These are phyloP conservation scores for Aureobasidium uvarum DNA, from an alignment of 2,329 filamentous ascomycete species.

Conservation along the genomic window DNA sequence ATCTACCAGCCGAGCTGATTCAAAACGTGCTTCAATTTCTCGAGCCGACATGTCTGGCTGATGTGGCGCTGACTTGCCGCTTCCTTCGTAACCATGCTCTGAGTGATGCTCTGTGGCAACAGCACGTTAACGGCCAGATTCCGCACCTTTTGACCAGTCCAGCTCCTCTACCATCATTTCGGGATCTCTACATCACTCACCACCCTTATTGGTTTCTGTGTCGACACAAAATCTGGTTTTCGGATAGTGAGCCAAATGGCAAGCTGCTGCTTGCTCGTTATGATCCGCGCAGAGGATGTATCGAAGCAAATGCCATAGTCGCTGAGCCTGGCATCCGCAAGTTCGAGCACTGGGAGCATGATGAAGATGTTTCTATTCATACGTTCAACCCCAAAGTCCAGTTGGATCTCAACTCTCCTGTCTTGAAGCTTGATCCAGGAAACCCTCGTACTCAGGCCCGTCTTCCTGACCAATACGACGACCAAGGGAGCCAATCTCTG, in stretches of 20 bases:
- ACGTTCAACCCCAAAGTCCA: slow-evolving; percentile 67
- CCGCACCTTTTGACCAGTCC: slow-evolving; percentile 56
- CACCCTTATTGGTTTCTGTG: slow-evolving; percentile 83
- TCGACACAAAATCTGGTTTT: slow-evolving; percentile 80
- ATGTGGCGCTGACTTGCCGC: slow-evolving; percentile 61
- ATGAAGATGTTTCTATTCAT: slow-evolving; percentile 66
- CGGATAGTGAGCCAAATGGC: slow-evolving; percentile 69
- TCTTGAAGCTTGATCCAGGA: slow-evolving; percentile 49
- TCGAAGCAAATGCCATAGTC: slow-evolving; percentile 75
- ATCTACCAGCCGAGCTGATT: slow-evolving; percentile 72
- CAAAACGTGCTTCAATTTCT: slow-evolving; percentile 68
- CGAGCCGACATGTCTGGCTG: slow-evolving; percentile 61
- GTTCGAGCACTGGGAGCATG: slow-evolving; percentile 63
- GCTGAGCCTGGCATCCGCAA: slow-evolving; percentile 59
- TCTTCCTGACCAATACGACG: slow-evolving; percentile 24
- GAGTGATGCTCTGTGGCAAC: slow-evolving; percentile 70
- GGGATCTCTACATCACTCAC: slow-evolving; percentile 69
- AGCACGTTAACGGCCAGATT: slow-evolving; percentile 66
- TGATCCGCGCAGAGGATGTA: slow-evolving; percentile 67
- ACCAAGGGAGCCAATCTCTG: slow-evolving; percentile 29
- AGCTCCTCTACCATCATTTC: slow-evolving; percentile 62
- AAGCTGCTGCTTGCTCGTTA: slow-evolving; percentile 76
- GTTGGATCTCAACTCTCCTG: slow-evolving; percentile 71
- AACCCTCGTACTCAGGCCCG: slow-evolving; percentile 31
- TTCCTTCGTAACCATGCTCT: slow-evolving; percentile 57